Evolutionary conservation across 2,329 filamentous ascomycete species (phyloP), one percentile per base, ranked within the genome.

Genomic region (Penicillium sp.): DNA sequence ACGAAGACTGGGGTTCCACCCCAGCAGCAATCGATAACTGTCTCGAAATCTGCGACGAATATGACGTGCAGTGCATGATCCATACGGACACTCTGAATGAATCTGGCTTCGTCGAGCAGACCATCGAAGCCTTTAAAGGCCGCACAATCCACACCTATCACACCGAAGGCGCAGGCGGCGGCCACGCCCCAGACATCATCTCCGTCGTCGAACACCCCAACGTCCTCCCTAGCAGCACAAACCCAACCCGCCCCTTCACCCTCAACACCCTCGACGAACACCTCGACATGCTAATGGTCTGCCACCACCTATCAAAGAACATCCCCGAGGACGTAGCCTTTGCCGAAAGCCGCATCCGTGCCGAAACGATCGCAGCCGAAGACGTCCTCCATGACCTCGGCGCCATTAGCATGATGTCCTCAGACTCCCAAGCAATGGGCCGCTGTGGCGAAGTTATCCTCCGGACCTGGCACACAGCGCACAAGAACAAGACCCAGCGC

Each of bases 201-300:
- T 88, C 85, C 28, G 91, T 97, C 1, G 93, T 97, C 11, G 91
- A 95, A 73, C 88, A 92, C 67, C 76, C 84, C 45, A 94, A 97
- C 69, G 91, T 97, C 2, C 83, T 97, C 0, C 93, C 93, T 0
- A 91, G 88, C 5, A 93, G 88, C 44, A 97, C 93, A 0, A 97
- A 96, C 72, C 93, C 93, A 0, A 97, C 93, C 1, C 82, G 92
- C 2, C 93, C 93, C 0, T 97, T 87, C 74, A 97, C 93, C 1
- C 81, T 82, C 62, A 97, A 97, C 78, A 97, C 93, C 0, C 83
- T 97, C 0, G 93, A 97, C 69, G 93, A 97, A 75, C 93, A 97
- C 75, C 84, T 97, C 14, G 93, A 97, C 77, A 97, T 97, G 93
- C 79, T 97, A 44, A 97, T 97, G 93, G 91, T 96, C 36, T 97